Evolutionary conservation across 495 filamentous ascomycete genomes (phyloP).

Genomic region (Glutinoglossum americanum): DNA sequence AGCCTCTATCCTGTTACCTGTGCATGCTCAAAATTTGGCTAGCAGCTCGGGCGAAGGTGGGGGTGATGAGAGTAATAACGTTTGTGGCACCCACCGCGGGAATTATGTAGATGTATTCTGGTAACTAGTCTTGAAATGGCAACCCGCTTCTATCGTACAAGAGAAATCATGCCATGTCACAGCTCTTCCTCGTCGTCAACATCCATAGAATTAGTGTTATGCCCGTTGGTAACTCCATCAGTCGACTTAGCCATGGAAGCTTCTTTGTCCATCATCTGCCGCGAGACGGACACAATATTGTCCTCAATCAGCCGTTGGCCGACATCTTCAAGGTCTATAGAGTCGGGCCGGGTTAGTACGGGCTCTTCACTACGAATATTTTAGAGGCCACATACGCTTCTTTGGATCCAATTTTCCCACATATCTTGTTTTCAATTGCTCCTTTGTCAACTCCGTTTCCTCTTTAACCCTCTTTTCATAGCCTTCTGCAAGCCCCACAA

Average conservation of each 20-base stretch:
- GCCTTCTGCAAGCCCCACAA: slow-evolving; percentile 77
- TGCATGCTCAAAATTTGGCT: no score
- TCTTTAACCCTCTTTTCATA: slow-evolving; percentile 98
- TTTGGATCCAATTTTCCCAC: slow-evolving; percentile 97
- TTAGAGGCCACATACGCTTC: slow-evolving; percentile 47
- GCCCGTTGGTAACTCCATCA: not conserved
- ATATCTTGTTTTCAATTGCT: slow-evolving; percentile 95
- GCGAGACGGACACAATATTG: slow-evolving; percentile 89
- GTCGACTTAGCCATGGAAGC: slow-evolving; percentile 37
- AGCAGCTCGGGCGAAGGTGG: no score
- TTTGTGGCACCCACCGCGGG: no score
- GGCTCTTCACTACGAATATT: not conserved
- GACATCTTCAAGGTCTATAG: slow-evolving; percentile 71
- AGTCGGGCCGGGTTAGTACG: not conserved
- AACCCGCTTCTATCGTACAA: not conserved
- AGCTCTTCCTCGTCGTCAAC: not conserved
- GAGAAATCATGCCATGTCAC: not conserved
- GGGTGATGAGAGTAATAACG: no score
- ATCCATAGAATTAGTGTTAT: not conserved
- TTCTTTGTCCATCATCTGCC: slow-evolving; percentile 99
- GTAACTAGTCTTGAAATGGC: not conserved
- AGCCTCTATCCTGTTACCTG: not conserved
- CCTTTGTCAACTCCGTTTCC: slow-evolving; percentile 89
- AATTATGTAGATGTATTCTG: not conserved
- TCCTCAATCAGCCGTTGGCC: slow-evolving; percentile 93